Percentiles rank a stretch among this genome's conserved stretches.
Evolutionary conservation across 1,284 basidiomycete genomes (phyloP).

Genomic region (Ustilago esculenta): DNA sequence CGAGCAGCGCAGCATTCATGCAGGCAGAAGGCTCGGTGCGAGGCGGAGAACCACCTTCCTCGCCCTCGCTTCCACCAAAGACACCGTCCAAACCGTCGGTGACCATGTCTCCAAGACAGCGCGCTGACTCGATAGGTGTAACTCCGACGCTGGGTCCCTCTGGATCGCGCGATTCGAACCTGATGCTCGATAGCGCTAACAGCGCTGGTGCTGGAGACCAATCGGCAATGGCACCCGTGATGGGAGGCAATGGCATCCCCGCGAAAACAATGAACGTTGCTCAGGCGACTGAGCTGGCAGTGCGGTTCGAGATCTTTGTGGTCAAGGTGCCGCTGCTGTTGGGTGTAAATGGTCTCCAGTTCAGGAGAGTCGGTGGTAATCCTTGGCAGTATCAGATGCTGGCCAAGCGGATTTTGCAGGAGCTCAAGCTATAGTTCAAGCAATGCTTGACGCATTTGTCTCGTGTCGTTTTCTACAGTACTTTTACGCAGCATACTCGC

Average conservation of each 20-base stretch:
- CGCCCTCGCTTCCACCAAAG: slow-evolving; percentile 22
- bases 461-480: too few species aligned
- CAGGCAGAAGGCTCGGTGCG: slow-evolving; percentile 1
- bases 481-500: too few species aligned
- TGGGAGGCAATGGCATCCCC: neutral
- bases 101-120: slow-evolving; percentile 28
- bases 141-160: slow-evolving; percentile 18
- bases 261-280: slow-evolving; percentile 44
- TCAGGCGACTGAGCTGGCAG: slow-evolving; percentile 53
- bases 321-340: slow-evolving; percentile 79
- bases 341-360: slow-evolving; percentile 89
- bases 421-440: slow-evolving; percentile 79
- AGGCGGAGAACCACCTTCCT: slow-evolving; percentile 2
- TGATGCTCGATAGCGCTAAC: slow-evolving; percentile 23
- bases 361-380: slow-evolving; percentile 88
- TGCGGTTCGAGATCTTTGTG: slow-evolving; percentile 65
- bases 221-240: slow-evolving; percentile 8
- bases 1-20: slow-evolving; percentile 17
- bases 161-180: slow-evolving; percentile 34
- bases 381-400: slow-evolving; percentile 96
- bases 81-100: slow-evolving; percentile 36
- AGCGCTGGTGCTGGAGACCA: slow-evolving; percentile 6
- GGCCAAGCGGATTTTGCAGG: slow-evolving; percentile 89
- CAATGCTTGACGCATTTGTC: too few species aligned
- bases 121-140: slow-evolving; percentile 52